Evolutionary conservation across 768 basidiomycete genomes (phyloP), one percentile per base, ranked within the genome.

Genomic region (Terana coerulea): DNA sequence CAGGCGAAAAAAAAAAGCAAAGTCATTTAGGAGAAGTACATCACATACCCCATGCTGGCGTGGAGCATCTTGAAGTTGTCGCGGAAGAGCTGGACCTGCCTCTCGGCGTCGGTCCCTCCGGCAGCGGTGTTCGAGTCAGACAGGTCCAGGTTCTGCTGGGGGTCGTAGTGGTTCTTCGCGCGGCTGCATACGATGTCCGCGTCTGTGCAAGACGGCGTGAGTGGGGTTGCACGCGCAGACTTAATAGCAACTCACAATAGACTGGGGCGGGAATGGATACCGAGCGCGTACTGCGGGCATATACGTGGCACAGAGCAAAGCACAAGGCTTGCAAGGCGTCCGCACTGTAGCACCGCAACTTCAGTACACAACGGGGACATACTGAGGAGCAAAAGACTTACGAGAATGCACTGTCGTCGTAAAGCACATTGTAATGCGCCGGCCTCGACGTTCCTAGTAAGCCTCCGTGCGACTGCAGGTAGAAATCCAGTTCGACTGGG

Each of bases 231-330:
- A 14, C 19, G 36, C 19, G 25, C 9, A 31, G 3, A 25, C 9
- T 30, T 21, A 41, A 31, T 14, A 14, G n/a, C 15, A 14, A 65
- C 83, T 60, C 60, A 89, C 88, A 90, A 58, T 90, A 90, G 0
- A 90, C 87, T 0, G 88, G 88, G 0, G 88, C 88, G 0, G 88
- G 88, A 44, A 90, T 89, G 0, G 88, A 90, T 1, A 90, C 88
- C 0, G 87, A 86, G 21, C 88, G 81, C 3, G 88, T 90, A 9
- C 87, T 81, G 2, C 88, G 78, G 1, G 88, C 86, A 56, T 89
- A 92, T 0, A 89, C 82, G 41, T 93, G 88, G 60, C 88, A 89
- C 0, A 93, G 71, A 0, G 88, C 83, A 47, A 86, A 91, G 0
- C 88, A 83, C 3, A 84, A 64, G 0, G 77, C 75, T 58, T 92